phyloP scores from a whole-genome alignment of 106 monocot species.

The Platanthera zijinensis region DNA sequence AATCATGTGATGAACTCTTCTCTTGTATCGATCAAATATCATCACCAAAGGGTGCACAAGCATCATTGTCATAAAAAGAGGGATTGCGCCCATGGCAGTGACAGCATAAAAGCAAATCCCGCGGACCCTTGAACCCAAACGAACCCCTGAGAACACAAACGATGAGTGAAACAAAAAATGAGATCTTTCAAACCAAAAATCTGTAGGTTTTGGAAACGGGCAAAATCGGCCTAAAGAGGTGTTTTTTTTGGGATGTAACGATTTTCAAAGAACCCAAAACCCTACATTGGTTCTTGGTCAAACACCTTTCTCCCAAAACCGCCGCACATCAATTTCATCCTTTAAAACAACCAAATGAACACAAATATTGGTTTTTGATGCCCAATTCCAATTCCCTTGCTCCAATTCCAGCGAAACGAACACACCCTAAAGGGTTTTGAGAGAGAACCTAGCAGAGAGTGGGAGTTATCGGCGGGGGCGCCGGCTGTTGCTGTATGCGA shows the following conservation, averaged over 20 bases:
- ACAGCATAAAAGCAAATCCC: conserved; percentile 71
- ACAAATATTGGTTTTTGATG: no score
- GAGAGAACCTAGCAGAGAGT: conserved; percentile 21
- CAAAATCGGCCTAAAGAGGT: no score
- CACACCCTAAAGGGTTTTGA: neutral
- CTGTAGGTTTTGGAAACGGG: no score
- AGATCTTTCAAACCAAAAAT: neutral
- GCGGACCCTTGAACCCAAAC: conserved; percentile 49
- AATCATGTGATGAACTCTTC: conserved; percentile 56
- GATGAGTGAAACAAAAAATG: neutral
- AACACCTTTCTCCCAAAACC: no score
- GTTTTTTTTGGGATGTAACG: no score
- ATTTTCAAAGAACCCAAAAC: no score
- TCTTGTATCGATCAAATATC: conserved; percentile 63
- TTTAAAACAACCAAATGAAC: no score
- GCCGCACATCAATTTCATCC: no score
- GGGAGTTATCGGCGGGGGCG: conserved; percentile 17
- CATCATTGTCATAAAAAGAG: conserved; percentile 55
- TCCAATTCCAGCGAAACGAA: no score
- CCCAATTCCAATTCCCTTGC: no score
- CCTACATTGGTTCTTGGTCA: no score
- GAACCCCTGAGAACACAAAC: conserved; percentile 19
- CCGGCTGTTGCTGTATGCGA: conserved; percentile 27
- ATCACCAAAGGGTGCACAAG: conserved; percentile 70
- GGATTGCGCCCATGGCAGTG: conserved; percentile 37